Conservation (phyloP, 495 filamentous ascomycete genomes). For the Hypoxylon rickii region DNA sequence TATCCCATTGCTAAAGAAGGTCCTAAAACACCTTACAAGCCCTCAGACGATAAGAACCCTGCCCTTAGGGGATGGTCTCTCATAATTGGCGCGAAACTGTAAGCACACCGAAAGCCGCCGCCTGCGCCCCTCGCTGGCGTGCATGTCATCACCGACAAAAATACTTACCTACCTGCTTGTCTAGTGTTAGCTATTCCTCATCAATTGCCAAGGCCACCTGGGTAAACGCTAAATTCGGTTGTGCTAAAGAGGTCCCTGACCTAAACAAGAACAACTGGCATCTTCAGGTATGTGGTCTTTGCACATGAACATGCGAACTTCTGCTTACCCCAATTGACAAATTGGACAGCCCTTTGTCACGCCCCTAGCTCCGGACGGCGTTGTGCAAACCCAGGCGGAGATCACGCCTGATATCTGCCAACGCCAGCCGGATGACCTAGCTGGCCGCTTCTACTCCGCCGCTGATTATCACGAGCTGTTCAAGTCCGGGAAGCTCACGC, state of each 20-base stretch:
- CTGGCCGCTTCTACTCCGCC: slow-evolving; percentile 64
- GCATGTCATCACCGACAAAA: too few species aligned
- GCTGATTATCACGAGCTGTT: slow-evolving; percentile 80
- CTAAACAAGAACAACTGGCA: slow-evolving; percentile 58
- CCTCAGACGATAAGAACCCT: slow-evolving; percentile 32
- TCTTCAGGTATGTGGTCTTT: slow-evolving; percentile 21
- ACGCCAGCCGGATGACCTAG: slow-evolving; percentile 43
- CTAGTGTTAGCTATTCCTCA: slow-evolving; percentile 35
- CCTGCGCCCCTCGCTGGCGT: too few species aligned
- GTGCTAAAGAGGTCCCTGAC: slow-evolving; percentile 59
- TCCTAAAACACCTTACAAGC: slow-evolving; percentile 19
- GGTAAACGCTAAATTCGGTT: slow-evolving; percentile 74
- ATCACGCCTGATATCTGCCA: slow-evolving; percentile 43
- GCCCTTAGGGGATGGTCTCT: slow-evolving; percentile 35
- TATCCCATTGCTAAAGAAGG: slow-evolving; percentile 35
- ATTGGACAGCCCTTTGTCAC: slow-evolving; percentile 71
- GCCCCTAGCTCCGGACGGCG: slow-evolving; percentile 52
- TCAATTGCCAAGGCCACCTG: slow-evolving; percentile 52
- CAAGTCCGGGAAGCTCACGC: slow-evolving; percentile 68
- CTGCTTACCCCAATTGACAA: slow-evolving; percentile 13
- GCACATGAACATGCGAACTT: too few species aligned
- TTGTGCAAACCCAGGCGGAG: slow-evolving; percentile 32
- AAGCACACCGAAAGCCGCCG: slow-evolving; percentile 14
- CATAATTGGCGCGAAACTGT: slow-evolving; percentile 34
- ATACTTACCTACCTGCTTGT: too few species aligned